phyloP scores from a whole-genome alignment of 176 grass and related monocot genomes.

The Phyllostachys edulis region DNA sequence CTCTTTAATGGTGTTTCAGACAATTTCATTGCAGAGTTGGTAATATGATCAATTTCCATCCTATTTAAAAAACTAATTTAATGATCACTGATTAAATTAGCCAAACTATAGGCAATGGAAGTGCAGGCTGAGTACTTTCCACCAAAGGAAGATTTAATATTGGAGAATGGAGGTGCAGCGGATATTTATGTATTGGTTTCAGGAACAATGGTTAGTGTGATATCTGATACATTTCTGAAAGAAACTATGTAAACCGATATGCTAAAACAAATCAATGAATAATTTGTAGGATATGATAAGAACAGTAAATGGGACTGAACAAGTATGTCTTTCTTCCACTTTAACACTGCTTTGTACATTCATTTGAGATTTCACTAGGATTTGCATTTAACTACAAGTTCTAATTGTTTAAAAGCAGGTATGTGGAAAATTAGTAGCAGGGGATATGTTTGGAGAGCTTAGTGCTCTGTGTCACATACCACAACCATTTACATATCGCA shows the following conservation, averaged over 20 bases:
- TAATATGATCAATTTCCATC: no score
- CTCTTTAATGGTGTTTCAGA: no score
- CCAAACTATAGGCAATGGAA: conserved; percentile 19
- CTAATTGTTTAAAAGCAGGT: neutral
- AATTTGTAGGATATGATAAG: conserved; percentile 33
- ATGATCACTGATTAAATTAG: no score
- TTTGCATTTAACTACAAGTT: no score
- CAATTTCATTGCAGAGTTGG: no score
- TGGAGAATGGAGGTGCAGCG: conserved; percentile 62
- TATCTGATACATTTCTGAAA: no score
- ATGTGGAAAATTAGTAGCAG: neutral
- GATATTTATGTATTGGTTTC: conserved; percentile 80
- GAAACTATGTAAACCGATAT: no score
- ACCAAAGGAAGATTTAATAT: conserved; percentile 75
- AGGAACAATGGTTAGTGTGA: conserved; percentile 52
- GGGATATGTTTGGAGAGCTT: neutral
- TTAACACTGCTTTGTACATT: no score
- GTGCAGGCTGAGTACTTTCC: conserved; percentile 82
- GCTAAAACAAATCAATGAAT: no score
- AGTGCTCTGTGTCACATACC: neutral
- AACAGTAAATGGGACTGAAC: conserved; percentile 31
- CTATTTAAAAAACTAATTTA: no score
- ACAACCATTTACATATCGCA: neutral
- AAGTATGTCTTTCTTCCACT: no score
- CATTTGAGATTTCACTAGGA: no score